phyloP scores from a whole-genome alignment of 352 stramenopile genomes.

The Salisapilia sapeloensis region DNA sequence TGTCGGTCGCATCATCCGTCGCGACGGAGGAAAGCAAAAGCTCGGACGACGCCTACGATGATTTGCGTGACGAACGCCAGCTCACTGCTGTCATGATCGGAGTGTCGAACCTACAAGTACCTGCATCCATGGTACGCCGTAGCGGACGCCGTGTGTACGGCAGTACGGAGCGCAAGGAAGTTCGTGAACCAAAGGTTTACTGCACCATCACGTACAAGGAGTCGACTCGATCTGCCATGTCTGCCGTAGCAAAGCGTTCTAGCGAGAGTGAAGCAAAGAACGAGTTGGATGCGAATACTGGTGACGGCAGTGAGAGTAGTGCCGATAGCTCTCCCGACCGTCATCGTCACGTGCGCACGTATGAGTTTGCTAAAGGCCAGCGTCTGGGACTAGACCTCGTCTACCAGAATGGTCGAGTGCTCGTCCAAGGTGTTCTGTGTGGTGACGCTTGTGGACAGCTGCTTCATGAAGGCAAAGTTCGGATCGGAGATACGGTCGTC shows the following conservation, averaged over 20 bases:
- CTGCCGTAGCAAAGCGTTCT: conserved; percentile 35
- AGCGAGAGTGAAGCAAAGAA: background rate
- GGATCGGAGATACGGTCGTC: conserved; percentile 62
- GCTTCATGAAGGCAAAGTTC: conserved; percentile 42
- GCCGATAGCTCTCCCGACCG: too few relatives aligned
- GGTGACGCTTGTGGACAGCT: conserved; percentile 40
- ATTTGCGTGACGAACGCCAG: conserved; percentile 44
- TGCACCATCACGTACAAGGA: conserved; percentile 67
- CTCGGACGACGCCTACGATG: conserved; percentile 31
- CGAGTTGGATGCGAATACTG: too few relatives aligned
- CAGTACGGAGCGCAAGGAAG: conserved; percentile 6
- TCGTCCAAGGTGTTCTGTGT: conserved; percentile 59
- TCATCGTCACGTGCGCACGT: conserved; percentile 42
- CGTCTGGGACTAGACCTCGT: conserved; percentile 68
- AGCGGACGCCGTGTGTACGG: conserved; percentile 24
- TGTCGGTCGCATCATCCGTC: conserved; percentile 11
- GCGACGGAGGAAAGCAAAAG: conserved; percentile 49
- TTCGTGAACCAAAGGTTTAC: conserved; percentile 50
- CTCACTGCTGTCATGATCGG: conserved; percentile 57
- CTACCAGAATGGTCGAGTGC: conserved; percentile 51
- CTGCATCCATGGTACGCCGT: conserved; percentile 10
- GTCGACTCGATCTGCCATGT: conserved; percentile 54
- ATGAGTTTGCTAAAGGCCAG: conserved; percentile 32
- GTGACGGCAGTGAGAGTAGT: too few relatives aligned
- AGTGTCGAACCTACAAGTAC: conserved; percentile 54